phyloP scores from a whole-genome alignment of 164 flowering plant species.

The Warburgia ugandensis region DNA sequence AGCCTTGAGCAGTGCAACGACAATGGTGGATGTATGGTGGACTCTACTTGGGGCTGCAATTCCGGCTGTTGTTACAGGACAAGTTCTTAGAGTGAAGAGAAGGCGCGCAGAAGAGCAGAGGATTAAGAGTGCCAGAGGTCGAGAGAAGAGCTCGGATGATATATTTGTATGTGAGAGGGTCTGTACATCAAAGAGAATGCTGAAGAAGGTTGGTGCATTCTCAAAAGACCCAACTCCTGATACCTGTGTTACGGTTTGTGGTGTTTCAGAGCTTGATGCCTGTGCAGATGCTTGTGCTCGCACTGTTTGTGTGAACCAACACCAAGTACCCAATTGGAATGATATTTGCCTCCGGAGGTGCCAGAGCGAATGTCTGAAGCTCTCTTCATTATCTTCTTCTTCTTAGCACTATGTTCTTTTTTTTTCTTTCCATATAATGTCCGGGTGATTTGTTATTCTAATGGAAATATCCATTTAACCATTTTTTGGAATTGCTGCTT shows the following conservation, averaged over 20 bases:
- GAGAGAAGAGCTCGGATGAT: constrained; percentile 78
- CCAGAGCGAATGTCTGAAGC: constrained; percentile 74
- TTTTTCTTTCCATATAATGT: too few species aligned
- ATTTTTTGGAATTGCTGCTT: too few species aligned
- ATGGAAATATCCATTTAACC: too few species aligned
- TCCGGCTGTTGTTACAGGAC: constrained; percentile 63
- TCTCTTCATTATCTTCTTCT: constrained; percentile 36
- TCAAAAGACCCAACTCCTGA: constrained; percentile 82
- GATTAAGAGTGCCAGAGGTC: constrained; percentile 58
- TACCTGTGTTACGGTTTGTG: constrained; percentile 81
- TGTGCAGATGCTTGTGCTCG: constrained; percentile 92
- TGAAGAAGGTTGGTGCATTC: constrained; percentile 78
- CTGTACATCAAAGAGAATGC: constrained; percentile 84
- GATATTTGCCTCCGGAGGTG: constrained; percentile 71
- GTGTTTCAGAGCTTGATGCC: constrained; percentile 86
- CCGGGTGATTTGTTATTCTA: too few species aligned
- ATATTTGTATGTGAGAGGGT: constrained; percentile 92
- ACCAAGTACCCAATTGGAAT: constrained; percentile 85
- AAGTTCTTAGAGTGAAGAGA: constrained; percentile 55
- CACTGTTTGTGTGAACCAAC: constrained; percentile 78
- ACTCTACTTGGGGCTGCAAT: constrained; percentile 51
- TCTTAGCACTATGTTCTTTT: too few species aligned
- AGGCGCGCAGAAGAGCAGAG: constrained; percentile 61
- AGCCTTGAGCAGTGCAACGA: too few species aligned
- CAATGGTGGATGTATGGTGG: constrained; percentile 92